Percentiles rank a stretch among this genome's conserved stretches.
Conservation (phyloP, 1,139 yeast species). For the Saccharomycopsis crataegensis region DNA sequence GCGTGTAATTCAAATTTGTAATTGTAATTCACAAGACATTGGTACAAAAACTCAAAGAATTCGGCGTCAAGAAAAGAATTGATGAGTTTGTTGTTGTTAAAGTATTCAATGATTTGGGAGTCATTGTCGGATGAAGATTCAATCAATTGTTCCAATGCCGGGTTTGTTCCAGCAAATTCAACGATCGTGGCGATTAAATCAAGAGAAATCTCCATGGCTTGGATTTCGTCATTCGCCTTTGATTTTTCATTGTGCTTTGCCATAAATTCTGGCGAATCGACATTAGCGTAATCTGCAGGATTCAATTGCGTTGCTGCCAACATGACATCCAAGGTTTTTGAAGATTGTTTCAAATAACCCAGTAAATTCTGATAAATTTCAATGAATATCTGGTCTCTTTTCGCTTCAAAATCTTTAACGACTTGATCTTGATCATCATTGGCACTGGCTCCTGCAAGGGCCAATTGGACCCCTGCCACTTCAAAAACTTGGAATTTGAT, state of each 20-base stretch:
- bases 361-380: constrained; percentile 23
- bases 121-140: not conserved
- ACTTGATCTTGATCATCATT: not conserved
- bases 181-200: constrained; percentile 71
- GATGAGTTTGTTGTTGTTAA: constrained; percentile 4
- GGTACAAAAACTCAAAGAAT: constrained; percentile 15
- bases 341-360: constrained; percentile 18
- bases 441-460: not conserved
- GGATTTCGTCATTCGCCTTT: constrained; percentile 47
- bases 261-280: constrained; percentile 34
- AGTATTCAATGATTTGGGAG: not conserved
- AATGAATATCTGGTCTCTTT: constrained; percentile 26
- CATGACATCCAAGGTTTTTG: constrained; percentile 32
- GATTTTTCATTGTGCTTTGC: constrained; percentile 35
- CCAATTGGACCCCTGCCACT: constrained; percentile 22
- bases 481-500: constrained; percentile 55
- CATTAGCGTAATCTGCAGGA: constrained; percentile 28
- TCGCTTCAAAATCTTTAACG: constrained; percentile 1
- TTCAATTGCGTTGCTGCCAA: constrained; percentile 27
- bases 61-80: constrained; percentile 6
- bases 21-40: constrained; percentile 11
- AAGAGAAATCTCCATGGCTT: constrained; percentile 59
- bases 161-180: constrained; percentile 40
- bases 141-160: not conserved
- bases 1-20: constrained; percentile 15